These are phyloP conservation scores for Millerozyma miso DNA, from an alignment of 805 yeast species.

Conservation along the genomic window DNA sequence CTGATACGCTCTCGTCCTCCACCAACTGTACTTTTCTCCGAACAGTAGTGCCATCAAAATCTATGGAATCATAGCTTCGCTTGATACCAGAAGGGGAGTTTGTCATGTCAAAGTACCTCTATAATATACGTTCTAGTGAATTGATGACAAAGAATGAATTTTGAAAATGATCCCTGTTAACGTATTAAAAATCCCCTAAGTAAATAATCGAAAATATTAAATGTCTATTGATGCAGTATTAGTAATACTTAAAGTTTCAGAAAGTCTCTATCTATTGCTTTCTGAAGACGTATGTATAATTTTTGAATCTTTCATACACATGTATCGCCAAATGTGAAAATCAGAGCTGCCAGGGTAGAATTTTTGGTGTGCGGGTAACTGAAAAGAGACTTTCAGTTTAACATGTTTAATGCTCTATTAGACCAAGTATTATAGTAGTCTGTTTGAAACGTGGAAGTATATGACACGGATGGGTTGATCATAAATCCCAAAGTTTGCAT, in stretches of 20 bases:
- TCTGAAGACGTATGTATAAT: background rate
- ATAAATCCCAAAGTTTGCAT: constrained; percentile 30
- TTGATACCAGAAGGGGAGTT: background rate
- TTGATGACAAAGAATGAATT: too few species aligned
- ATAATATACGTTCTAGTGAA: background rate
- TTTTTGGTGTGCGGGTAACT: background rate
- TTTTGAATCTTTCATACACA: background rate
- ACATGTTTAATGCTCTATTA: constrained; percentile 6
- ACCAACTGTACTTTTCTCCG: background rate
- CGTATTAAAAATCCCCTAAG: too few species aligned
- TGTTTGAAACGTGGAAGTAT: constrained; percentile 26
- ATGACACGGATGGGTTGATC: constrained; percentile 26
- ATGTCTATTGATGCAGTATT: background rate
- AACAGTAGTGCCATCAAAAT: background rate
- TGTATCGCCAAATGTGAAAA: background rate
- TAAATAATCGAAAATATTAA: background rate
- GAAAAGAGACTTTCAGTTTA: background rate
- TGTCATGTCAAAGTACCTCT: background rate
- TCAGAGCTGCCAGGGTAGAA: background rate
- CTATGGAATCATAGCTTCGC: background rate
- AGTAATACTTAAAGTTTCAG: background rate
- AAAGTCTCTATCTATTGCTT: background rate
- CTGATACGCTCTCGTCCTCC: constrained; percentile 11
- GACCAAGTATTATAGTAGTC: constrained; percentile 33
- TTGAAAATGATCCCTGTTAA: too few species aligned